Percentiles rank a stretch among this genome's conserved stretches.
These are phyloP conservation scores for Boletus sp. DNA, from an alignment of 768 basidiomycete species.

Conservation along the genomic window DNA sequence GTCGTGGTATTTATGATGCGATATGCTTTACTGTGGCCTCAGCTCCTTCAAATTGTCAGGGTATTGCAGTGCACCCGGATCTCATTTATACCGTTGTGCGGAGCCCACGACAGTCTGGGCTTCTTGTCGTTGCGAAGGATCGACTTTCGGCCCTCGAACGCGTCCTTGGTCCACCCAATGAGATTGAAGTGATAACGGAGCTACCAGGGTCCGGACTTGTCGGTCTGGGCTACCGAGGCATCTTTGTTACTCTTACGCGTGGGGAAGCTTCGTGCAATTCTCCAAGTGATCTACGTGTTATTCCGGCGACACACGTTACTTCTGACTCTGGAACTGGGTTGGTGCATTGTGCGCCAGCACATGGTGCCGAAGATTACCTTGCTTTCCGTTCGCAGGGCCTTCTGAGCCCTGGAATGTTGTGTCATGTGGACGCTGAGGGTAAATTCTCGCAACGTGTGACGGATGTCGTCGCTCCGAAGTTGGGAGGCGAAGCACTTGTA, in stretches of 20 bases:
- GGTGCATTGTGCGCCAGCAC: constrained; percentile 94
- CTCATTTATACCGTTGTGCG: constrained; percentile 61
- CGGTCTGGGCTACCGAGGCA: constrained; percentile 53
- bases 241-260: constrained; percentile 46
- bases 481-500: constrained; percentile 48
- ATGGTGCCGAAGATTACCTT: constrained; percentile 89
- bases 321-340: constrained; percentile 89
- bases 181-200: constrained; percentile 19
- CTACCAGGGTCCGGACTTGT: constrained; percentile 48
- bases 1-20: constrained; percentile 13
- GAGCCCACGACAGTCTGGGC: constrained; percentile 21
- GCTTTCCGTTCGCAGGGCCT: constrained; percentile 60
- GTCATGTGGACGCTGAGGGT: constrained; percentile 80
- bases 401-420: constrained; percentile 54
- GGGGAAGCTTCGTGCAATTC: background rate
- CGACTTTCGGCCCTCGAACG: constrained; percentile 38
- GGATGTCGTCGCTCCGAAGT: constrained; percentile 40
- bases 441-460: constrained; percentile 59
- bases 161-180: constrained; percentile 20
- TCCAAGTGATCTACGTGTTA: constrained; percentile 38
- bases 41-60: constrained; percentile 43
- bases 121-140: constrained; percentile 51
- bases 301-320: constrained; percentile 76
- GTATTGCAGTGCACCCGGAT: constrained; percentile 80
- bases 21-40: background rate